These are phyloP conservation scores for Verticillium isaacii DNA, from an alignment of 2,329 filamentous ascomycete species.

Conservation along the genomic window DNA sequence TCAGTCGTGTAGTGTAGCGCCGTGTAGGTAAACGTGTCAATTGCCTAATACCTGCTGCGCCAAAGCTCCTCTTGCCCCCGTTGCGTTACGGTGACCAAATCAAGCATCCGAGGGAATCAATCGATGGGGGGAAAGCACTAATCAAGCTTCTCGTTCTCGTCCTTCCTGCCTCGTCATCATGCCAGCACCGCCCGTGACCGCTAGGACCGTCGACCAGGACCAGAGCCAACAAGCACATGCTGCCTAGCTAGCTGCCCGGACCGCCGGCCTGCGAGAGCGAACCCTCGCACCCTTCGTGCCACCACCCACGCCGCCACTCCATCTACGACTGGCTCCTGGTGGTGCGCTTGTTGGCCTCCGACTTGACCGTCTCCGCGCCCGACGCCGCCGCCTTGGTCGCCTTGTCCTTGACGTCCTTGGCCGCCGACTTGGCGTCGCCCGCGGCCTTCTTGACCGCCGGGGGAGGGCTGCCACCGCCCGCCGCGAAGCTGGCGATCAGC, in stretches of 20 bases:
- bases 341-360: conserved; percentile 60
- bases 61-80: conserved; percentile 1
- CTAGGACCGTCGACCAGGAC: background rate
- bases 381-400: conserved; percentile 51
- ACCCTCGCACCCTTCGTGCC: background rate
- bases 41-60: background rate
- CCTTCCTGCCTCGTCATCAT: conserved; percentile 2
- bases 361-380: conserved; percentile 70
- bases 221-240: no score
- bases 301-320: conserved; percentile 4
- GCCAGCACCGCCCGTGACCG: background rate
- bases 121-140: background rate
- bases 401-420: conserved; percentile 74
- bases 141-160: background rate
- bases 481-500: conserved; percentile 63
- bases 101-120: conserved; percentile 1
- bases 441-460: conserved; percentile 72
- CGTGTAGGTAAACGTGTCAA: background rate
- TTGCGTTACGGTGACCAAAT: background rate
- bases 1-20: no score
- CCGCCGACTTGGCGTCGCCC: conserved; percentile 61
- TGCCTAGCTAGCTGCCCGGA: background rate
- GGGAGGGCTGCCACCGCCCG: conserved; percentile 58
- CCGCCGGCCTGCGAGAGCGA: background rate
- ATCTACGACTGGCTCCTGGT: conserved; percentile 52